Conservation (phyloP, 768 basidiomycete species). For the Lactarius hengduanensis region DNA sequence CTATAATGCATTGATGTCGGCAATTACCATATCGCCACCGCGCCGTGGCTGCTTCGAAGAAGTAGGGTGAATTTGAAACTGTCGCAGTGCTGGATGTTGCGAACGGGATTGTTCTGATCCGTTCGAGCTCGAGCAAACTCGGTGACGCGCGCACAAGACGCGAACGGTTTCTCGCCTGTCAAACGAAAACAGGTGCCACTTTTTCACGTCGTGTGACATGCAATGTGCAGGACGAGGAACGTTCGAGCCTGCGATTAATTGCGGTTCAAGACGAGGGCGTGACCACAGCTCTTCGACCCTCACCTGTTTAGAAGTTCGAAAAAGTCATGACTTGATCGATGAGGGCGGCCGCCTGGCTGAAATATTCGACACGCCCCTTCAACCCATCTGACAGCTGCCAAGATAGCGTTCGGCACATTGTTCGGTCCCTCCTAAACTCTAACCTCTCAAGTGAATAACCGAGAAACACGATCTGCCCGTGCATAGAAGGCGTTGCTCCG, state of each 20-base stretch:
- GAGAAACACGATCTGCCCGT: not conserved
- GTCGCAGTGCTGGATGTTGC: not conserved
- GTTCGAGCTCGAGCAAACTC: not conserved
- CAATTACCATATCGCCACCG: slow-evolving; percentile 8
- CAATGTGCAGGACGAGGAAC: slow-evolving; percentile 3
- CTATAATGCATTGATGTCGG: slow-evolving; percentile 10
- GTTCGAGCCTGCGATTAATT: slow-evolving; percentile 16
- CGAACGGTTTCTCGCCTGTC: slow-evolving; percentile 7
- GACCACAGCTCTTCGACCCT: slow-evolving; percentile 16
- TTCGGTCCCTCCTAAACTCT: slow-evolving; percentile 6
- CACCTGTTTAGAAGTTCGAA: slow-evolving; percentile 16
- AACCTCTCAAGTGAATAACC: not conserved
- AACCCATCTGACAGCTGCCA: slow-evolving; percentile 24
- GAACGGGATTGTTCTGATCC: not conserved
- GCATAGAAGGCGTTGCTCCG: not conserved
- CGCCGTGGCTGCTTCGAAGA: not conserved
- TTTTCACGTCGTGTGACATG: slow-evolving; percentile 13
- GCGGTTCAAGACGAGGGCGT: slow-evolving; percentile 17
- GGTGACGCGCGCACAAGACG: not conserved
- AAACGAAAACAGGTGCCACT: slow-evolving; percentile 1
- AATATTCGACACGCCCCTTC: slow-evolving; percentile 13
- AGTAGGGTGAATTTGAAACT: not conserved
- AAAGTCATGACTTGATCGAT: slow-evolving; percentile 12
- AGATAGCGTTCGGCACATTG: slow-evolving; percentile 14
- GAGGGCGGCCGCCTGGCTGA: slow-evolving; percentile 6